Evolutionary conservation across 345 rosid species (phyloP), one percentile per base, ranked within the genome.

Genomic region (Brassica juncea): DNA sequence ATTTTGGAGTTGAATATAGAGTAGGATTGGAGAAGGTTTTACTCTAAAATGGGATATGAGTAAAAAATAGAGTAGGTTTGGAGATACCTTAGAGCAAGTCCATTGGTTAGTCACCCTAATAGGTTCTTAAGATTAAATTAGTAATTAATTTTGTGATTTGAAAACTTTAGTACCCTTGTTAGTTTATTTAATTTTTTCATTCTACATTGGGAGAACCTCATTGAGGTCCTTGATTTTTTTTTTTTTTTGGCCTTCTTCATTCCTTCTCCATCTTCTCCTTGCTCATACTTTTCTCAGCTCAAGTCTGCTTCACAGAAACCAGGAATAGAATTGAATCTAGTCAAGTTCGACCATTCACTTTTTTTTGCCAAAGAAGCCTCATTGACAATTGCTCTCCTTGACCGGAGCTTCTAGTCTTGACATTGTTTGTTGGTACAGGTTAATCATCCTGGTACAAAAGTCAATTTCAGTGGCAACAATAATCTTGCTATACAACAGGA

Each of bases 231-330:
- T 23, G 1, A 23, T 23, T 23, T 23, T 23, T 23, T 23, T 23
- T 23, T 23, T 23, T 23, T 23, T 81, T 87, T 85, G 7, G 86
- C 91, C 71, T 90, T 89, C 79, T 74, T 73, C 58, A 82, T 64
- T 23, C 90, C 78, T 75, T 66, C 35, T 87, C 82, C 34, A 72
- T 63, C 70, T 85, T 87, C 82, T 86, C 83, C 71, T 85, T 80
- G 82, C 73, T 87, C 68, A 66, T 35, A 70, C 72, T 76, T 64
- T 9, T 81, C 25, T 52, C 8, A 52, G 21, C 57, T 52, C 57
- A 52, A 52, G 3, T 52, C 57, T 52, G 21, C 19, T n/a, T 52
- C 0, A n/a, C 55, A 49, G 16, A 49, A 14, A 47, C 55, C 55
- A 47, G 15, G 6, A 14, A 49, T 49, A 49, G 6, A 49, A 49